Percentiles rank a stretch among this genome's conserved stretches.
These are phyloP conservation scores for Ogataea degrootiae DNA, from an alignment of 805 yeast genomes.

Conservation along the genomic window DNA sequence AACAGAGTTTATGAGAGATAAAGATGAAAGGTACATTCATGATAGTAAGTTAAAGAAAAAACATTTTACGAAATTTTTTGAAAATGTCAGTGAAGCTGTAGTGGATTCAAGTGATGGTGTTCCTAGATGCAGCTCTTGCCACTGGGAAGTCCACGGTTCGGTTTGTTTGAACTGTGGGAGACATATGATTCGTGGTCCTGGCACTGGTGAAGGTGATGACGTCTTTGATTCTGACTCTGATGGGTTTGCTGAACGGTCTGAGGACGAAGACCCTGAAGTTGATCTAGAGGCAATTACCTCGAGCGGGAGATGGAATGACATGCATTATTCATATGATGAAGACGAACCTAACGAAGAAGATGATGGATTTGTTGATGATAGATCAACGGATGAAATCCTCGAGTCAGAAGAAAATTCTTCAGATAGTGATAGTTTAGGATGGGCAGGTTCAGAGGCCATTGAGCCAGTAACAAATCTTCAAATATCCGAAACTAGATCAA, in stretches of 20 bases:
- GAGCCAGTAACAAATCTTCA: too few species aligned
- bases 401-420: too few species aligned
- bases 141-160: slow-evolving; percentile 71
- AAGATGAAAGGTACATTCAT: slow-evolving; percentile 31
- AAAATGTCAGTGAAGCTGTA: slow-evolving; percentile 43
- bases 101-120: slow-evolving; percentile 68
- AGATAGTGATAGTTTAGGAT: too few species aligned
- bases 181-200: slow-evolving; percentile 30
- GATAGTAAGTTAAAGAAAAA: slow-evolving; percentile 31
- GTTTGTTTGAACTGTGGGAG: slow-evolving; percentile 68
- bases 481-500: too few species aligned
- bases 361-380: slow-evolving; percentile 8
- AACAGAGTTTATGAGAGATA: slow-evolving; percentile 24
- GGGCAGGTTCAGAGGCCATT: too few species aligned
- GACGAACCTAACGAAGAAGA: not conserved
- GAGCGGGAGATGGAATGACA: too few species aligned
- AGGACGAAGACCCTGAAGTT: slow-evolving; percentile 6
- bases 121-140: slow-evolving; percentile 69
- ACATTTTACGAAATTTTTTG: slow-evolving; percentile 48
- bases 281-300: too few species aligned
- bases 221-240: slow-evolving; percentile 6
- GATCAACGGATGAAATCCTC: slow-evolving; percentile 8
- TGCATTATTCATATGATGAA: too few species aligned
- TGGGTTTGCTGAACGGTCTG: slow-evolving; percentile 5
- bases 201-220: slow-evolving; percentile 6